Base-by-base conservation (phyloP, 805 yeast genomes). In the Komagataella phaffii region DNA sequence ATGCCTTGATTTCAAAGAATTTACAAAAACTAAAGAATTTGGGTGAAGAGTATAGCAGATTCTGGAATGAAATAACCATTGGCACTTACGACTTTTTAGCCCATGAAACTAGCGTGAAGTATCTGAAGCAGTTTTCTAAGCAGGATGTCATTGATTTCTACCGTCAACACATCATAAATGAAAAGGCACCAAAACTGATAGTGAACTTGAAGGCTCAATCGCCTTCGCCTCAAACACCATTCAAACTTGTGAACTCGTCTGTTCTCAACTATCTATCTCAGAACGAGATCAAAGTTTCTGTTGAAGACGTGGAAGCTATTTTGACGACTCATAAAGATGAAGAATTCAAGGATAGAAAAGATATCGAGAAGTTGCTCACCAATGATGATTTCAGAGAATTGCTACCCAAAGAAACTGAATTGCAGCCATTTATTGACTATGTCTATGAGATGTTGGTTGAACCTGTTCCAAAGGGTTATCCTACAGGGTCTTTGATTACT, bases 61-160 rank as follows among this genome's bases (percentile, higher is more conserved):
- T 78, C 64, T 81, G 88, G 78, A 71, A 75, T 51, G 73, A 79
- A 12, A 84, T 93, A 53, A 77, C 79, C 30, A 73, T 79, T 52
- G 96, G 96, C 5, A 85, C 72, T 65, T 90, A 85, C 61, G 88
- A 91, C 62, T 91, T 88, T 66, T 66, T 72, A 44, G 73, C 77
- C 51, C 72, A 79, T 53, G 76, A 71, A 44, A 67, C 70, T 48
- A 83, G 82, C 53, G 88, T 86, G 6, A 72, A 73, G 47, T 54
- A 76, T 3, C 72, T 88, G 51, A 73, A 75, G 50, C 59, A 59
- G 3, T 63, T 88, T 51, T 71, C 81, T 24, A 76, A 81, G 59
- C 63, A 66, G 1, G 85, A 89, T 24, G 67, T 89, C 44, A 57
- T 78, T 24, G 70, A 72, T 0, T 81, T 81, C 59, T 87, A 74